Evolutionary conservation across 2,329 filamentous ascomycete genomes (phyloP), one percentile per base, ranked within the genome.

Genomic region (Claviceps arundinis): DNA sequence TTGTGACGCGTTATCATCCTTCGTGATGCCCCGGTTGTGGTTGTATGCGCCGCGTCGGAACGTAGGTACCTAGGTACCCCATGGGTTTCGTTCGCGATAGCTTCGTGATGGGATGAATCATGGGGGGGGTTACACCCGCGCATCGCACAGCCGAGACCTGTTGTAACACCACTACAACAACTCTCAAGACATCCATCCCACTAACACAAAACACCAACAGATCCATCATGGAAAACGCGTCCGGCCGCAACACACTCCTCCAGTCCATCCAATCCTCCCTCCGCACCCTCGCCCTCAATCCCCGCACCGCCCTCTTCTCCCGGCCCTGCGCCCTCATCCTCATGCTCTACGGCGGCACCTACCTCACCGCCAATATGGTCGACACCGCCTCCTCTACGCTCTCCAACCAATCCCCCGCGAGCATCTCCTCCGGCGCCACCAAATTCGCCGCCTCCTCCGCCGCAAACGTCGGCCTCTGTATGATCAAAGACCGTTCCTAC

Each of bases 401-500:
- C 14, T 67, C 72, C 48, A 70, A 78, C 61, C 68, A 72, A 16
- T 72, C 81, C 37, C 78, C 85, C 6, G 71, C 73, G 5, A 68
- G 73, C 58, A 82, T 88, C 34, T 90, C 87, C 0, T 75, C 85
- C 8, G 89, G 89, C 52, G 77, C 82, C 0, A 68, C 79, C 55
- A 96, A 96, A 65, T 96, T 97, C 70, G 71, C 81, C 60, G 82
- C 86, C 49, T 91, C 88, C 1, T 86, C 81, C 16, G 70, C 79
- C n/a, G 81, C 89, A 52, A 97, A 96, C 70, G 83, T 95, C 67
- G 80, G 81, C 7, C 75, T 95, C 38, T 89, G 88, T 67, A 81
- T 95, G 47, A 89, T 93, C 76, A 96, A 95, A 68, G 90, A 95
- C 70, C 83, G 84, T 60, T 81, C 85, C 55, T 95, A 91, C 66